Percentiles rank a stretch among this genome's conserved stretches.
Conservation (phyloP, 371 early-diverging fungal genomes). For the Rhizopus microsporus region DNA sequence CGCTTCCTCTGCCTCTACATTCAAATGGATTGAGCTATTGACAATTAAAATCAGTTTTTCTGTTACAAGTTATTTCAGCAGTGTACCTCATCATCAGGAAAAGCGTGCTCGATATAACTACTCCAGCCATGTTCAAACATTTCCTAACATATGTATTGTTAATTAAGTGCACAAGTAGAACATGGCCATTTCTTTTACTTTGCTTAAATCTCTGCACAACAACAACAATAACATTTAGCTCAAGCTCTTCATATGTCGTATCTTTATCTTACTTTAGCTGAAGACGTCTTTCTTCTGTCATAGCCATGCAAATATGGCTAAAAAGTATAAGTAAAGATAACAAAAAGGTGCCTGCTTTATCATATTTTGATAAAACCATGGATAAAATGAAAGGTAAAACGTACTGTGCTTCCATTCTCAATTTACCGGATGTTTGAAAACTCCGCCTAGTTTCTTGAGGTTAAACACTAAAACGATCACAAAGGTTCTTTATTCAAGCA, state of each 20-base stretch:
- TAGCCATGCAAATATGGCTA: background rate
- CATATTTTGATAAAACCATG: background rate
- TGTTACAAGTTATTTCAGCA: background rate
- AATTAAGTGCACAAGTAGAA: background rate
- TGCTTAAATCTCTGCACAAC: slow-evolving; percentile 27
- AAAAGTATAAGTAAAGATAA: background rate
- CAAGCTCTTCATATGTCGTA: background rate
- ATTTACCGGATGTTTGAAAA: too few species aligned
- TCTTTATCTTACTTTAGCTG: slow-evolving; percentile 19
- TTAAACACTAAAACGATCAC: too few species aligned
- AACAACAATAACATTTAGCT: background rate
- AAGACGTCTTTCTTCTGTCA: slow-evolving; percentile 19
- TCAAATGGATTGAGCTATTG: slow-evolving; percentile 78
- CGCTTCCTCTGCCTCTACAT: slow-evolving; percentile 83
- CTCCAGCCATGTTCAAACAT: slow-evolving; percentile 90
- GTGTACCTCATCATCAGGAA: slow-evolving; percentile 86
- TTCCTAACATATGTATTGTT: slow-evolving; percentile 42
- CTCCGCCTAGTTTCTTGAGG: too few species aligned
- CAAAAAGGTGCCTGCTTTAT: background rate
- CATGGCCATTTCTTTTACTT: slow-evolving; percentile 21
- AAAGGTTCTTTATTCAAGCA: too few species aligned
- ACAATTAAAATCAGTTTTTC: background rate
- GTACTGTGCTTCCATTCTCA: too few species aligned
- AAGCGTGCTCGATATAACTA: slow-evolving; percentile 84
- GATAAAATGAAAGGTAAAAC: background rate